Evolutionary conservation across 2,329 filamentous ascomycete species (phyloP), one percentile per base, ranked within the genome.

Genomic region (Clarireedia sp.): DNA sequence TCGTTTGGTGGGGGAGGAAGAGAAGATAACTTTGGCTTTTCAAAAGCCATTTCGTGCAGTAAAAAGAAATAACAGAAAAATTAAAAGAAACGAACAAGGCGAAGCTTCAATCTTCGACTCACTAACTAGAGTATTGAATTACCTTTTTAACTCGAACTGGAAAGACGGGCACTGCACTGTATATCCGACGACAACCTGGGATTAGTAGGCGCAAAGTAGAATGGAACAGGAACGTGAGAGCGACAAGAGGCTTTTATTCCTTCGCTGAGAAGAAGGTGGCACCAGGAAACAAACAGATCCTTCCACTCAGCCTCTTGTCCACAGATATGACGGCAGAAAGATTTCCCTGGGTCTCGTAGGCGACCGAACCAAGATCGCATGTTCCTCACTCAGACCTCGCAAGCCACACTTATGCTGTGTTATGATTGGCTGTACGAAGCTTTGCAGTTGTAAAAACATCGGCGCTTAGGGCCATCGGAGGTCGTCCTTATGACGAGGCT

Each of bases 1-100:
- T 55, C 52, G 50, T 41, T 36, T 21, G 52, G 52, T 23, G 37
- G 52, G 12, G 52, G 37, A 5, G 17, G 36, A 19, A 50, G 44
- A 8, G 37, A 5, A 21, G 26, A 40, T 40, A 23, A 24, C 36
- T 48, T 54, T 4, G 12, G n/a, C 8, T 26, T 26, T 17, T 19
- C 41, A 21, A 53, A 12, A 6, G 50, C 41, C 50, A 53, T 53
- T 38, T 23, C 14, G 24, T 8, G 10, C 3, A 9, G 16, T 17
- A 46, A 46, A 45, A 5, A 36, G 21, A 45, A 6, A 45, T 36
- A 36, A 9, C 10, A 24, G 2, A 23, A n/a, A 8, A 26, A 45
- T 10, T 10, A 45, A 33, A 16, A 10, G 9, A 41, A n/a, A 41
- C 5, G n/a, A 19, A 41, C 9, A 41, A 8, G 38, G 9, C 38